These are phyloP conservation scores for Penicillium freii DNA, from an alignment of 2,329 filamentous ascomycete genomes.

Conservation along the genomic window DNA sequence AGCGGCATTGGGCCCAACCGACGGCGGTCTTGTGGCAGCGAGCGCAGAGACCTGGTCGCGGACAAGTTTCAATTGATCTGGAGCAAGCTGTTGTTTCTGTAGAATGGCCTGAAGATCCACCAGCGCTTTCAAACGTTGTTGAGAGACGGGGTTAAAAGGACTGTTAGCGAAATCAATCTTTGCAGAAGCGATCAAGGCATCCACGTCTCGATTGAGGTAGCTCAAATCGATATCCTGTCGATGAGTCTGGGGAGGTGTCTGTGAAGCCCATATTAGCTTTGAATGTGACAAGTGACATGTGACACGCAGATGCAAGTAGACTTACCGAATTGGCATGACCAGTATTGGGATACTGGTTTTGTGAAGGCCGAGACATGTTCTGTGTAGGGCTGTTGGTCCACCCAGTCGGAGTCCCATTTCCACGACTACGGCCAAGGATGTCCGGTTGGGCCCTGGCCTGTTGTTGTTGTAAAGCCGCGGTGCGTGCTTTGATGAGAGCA, in stretches of 20 bases:
- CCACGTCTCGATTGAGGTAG: slow-evolving; percentile 78
- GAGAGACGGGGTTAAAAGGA: slow-evolving; percentile 71
- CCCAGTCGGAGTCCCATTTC: slow-evolving; percentile 54
- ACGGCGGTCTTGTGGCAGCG: slow-evolving; percentile 44
- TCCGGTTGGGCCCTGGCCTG: slow-evolving; percentile 56
- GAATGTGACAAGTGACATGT: no score
- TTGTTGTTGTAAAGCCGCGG: slow-evolving; percentile 52
- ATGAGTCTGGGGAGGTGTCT: slow-evolving; percentile 36
- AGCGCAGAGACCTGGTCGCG: slow-evolving; percentile 81
- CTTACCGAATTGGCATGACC: slow-evolving; percentile 26
- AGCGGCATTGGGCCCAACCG: slow-evolving; percentile 17
- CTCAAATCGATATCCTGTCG: slow-evolving; percentile 57
- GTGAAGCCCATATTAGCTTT: slow-evolving; percentile 18
- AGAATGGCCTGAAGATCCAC: slow-evolving; percentile 80
- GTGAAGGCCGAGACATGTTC: slow-evolving; percentile 36
- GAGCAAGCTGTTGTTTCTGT: slow-evolving; percentile 72
- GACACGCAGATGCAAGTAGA: not conserved
- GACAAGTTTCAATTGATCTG: slow-evolving; percentile 79
- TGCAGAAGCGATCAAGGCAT: slow-evolving; percentile 70
- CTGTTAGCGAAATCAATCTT: slow-evolving; percentile 72
- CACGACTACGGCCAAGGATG: slow-evolving; percentile 52
- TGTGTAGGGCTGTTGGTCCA: slow-evolving; percentile 70
- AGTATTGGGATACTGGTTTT: slow-evolving; percentile 34
- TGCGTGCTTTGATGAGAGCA: slow-evolving; percentile 79
- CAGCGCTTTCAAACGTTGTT: slow-evolving; percentile 78